Evolutionary conservation across 2,329 filamentous ascomycete genomes (phyloP), one percentile per base, ranked within the genome.

Genomic region (Aschersonia sp.): DNA sequence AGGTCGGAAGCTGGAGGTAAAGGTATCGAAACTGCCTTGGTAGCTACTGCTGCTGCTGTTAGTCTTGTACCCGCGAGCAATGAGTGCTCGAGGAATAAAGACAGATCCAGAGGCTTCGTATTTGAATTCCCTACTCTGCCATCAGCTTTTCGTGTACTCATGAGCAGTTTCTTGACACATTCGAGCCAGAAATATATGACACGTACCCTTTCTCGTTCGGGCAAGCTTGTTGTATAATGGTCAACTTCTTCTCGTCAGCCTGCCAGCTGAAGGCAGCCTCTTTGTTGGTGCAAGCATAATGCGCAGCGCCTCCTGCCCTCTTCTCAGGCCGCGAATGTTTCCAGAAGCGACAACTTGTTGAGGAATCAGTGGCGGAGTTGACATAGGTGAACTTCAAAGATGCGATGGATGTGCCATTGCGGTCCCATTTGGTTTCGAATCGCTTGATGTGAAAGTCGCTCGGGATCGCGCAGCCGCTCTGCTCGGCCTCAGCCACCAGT

Each of bases 191-290:
- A 39, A 1, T 12, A 39, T 2, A 39, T 8, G 12, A 39, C 8
- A 56, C 64, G 54, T 58, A 69, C 67, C 63, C 65, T 5, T 62
- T 52, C 1, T 52, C 30, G 10, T 54, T 54, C 1, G 65, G 61
- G 54, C 72, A 76, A 11, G 66, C 60, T 31, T 60, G 60, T 60
- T 76, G 69, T 42, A 72, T 59, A 56, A 73, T 51, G n/a, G 63
- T 66, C 42, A 74, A 51, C 40, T 58, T 57, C 31, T 52, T 51
- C 5, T 52, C 41, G 5, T 53, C 46, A 29, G 54, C 43, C 10
- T 56, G 43, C 60, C 60, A 74, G 52, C 72, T 66, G 50, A 75
- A 75, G 50, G 68, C 58, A 51, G 70, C 59, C 7, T 57, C 47
- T 1, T 45, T 8, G 54, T 70, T 56, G 42, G 70, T 64, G 54